Base-by-base conservation (phyloP, 2,329 filamentous ascomycete species). In the Fonsecaea pedrosoi region DNA sequence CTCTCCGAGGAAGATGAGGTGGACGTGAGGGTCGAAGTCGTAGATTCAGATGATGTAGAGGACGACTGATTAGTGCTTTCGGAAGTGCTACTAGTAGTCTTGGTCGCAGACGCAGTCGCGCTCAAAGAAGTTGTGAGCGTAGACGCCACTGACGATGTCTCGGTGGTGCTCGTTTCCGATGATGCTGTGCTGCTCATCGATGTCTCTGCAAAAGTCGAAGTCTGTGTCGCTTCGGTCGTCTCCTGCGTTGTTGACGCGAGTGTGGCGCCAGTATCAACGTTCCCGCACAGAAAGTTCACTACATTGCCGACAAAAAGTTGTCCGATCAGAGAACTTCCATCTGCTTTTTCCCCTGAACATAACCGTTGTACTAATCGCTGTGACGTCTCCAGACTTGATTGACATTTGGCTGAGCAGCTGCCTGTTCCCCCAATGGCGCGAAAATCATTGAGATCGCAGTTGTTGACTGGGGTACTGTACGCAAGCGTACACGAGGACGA, bases 151-250 rank as follows among this genome's bases (percentile, higher is more conserved):
- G 69, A 66, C n/a, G 62, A 70, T 9, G 79, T 79, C 1, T 82
- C 83, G 4, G 82, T 83, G 0, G 80, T 85, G 0, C 83, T 84
- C 0, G 82, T 84, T 37, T 84, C 74, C 12, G 73, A 75, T 75
- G 67, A 79, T 75, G 18, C 72, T 70, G 69, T 81, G 79, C 45
- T 78, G 79, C 62, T 78, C 74, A n/a, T 75, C 70, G 66, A 81
- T 80, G 59, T 53, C n/a, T n/a, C 74, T 72, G 59, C 78, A 77
- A 64, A 77, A 76, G 71, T 80, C 74, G 65, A 75, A 74, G 60
- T 78, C 75, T 35, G 80, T 67, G 65, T 81, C 78, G 54, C 80
- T 77, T 50, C 79, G 73, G 60, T 80, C 76, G 71, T 78, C 80
- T 15, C 35, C 32, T 42, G 59, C 25, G 30, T 75, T 71, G 18